A percentile compares a stretch with the other conserved stretches of the same genome.
These are phyloP conservation scores for Calonectria henricotiae DNA, from an alignment of 2,329 filamentous ascomycete species.

Conservation along the genomic window DNA sequence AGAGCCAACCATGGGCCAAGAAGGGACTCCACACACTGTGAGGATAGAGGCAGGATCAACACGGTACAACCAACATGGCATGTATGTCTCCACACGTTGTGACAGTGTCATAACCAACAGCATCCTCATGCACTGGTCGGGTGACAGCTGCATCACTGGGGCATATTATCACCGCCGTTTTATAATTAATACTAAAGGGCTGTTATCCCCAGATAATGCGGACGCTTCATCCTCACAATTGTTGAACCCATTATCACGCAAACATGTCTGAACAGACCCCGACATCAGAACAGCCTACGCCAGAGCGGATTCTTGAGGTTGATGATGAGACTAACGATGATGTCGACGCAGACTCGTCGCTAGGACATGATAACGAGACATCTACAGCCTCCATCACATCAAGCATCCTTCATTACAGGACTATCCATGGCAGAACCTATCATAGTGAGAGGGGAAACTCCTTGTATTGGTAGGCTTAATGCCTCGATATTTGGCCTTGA, in stretches of 20 bases:
- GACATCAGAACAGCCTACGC: neutral
- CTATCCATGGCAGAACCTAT: constrained; percentile 55
- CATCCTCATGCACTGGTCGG: neutral
- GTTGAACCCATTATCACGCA: no score
- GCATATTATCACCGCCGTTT: neutral
- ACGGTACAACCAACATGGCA: constrained; percentile 7
- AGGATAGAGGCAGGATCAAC: constrained; percentile 19
- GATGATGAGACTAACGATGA: constrained; percentile 7
- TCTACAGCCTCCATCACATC: constrained; percentile 55
- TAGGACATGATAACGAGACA: constrained; percentile 23
- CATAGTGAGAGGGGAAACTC: constrained; percentile 52
- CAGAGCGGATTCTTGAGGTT: constrained; percentile 18
- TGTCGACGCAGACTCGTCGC: constrained; percentile 23
- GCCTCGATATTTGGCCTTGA: neutral
- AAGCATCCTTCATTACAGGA: constrained; percentile 54
- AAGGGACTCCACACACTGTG: neutral
- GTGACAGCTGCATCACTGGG: neutral
- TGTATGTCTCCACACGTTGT: neutral
- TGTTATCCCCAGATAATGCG: neutral
- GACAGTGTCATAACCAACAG: neutral
- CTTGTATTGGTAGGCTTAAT: constrained; percentile 50
- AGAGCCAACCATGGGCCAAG: neutral
- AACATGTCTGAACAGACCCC: constrained; percentile 1
- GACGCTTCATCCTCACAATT: neutral
- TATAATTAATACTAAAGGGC: neutral